Percentiles rank a stretch among this genome's conserved stretches.
phyloP scores from a whole-genome alignment of 2,329 filamentous ascomycete species.

The Capronia epimyces region DNA sequence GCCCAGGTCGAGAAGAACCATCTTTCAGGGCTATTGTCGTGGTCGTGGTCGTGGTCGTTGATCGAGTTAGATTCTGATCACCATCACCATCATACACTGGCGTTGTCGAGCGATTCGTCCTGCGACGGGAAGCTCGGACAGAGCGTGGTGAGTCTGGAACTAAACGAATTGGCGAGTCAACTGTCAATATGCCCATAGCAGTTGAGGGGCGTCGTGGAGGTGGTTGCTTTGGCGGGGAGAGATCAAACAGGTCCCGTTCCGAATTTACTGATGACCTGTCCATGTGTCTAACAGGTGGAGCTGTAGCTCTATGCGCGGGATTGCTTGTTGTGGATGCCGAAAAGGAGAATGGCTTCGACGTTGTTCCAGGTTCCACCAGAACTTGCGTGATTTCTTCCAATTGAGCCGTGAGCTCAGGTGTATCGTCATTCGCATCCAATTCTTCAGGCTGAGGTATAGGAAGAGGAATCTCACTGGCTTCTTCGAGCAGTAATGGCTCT shows the following conservation, averaged over 20 bases:
- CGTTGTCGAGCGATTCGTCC: constrained; percentile 1
- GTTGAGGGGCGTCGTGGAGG: constrained; percentile 26
- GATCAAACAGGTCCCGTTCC: constrained; percentile 26
- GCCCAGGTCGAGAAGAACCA: constrained; percentile 10
- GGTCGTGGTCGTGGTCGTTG: constrained; percentile 13
- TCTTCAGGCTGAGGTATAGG: constrained; percentile 24
- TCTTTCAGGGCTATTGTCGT: constrained; percentile 24
- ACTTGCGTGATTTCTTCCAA: constrained; percentile 30
- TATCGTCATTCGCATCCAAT: constrained; percentile 12
- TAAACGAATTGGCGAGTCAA: constrained; percentile 25
- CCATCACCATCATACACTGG: constrained; percentile 1
- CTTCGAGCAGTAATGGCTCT: constrained; percentile 15
- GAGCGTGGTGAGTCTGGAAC: constrained; percentile 27
- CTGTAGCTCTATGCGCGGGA: constrained; percentile 1
- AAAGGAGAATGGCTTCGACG: constrained; percentile 24
- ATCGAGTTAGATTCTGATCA: constrained; percentile 2
- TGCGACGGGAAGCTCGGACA: constrained; percentile 4
- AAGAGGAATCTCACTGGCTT: constrained; percentile 25
- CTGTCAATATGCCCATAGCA: constrained; percentile 25
- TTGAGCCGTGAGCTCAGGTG: constrained; percentile 23
- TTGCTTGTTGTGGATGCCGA: constrained; percentile 25
- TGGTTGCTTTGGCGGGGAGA: constrained; percentile 25
- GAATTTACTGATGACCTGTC: constrained; percentile 13
- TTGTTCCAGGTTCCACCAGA: constrained; percentile 24
- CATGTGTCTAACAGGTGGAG: constrained; percentile 10